phyloP scores from a whole-genome alignment of 805 yeast genomes.

The Candida railenensis region DNA sequence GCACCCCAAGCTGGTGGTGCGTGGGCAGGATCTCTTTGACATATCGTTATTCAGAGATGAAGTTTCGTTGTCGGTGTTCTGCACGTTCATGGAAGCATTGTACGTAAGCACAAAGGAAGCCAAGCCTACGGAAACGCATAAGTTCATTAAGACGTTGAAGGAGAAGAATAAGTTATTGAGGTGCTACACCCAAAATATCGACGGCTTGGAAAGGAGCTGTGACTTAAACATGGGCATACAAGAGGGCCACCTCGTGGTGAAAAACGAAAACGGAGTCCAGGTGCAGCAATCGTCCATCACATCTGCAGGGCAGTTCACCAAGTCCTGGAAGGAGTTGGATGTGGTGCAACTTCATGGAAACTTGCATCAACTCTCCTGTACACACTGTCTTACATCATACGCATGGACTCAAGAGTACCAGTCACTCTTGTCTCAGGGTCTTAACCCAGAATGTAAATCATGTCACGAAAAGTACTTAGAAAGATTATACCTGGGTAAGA shows the following conservation, averaged over 20 bases:
- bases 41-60: conserved; percentile 73
- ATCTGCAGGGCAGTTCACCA: conserved; percentile 19
- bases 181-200: conserved; percentile 95
- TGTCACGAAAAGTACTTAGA: conserved; percentile 60
- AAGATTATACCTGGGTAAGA: conserved; percentile 66
- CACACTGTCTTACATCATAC: conserved; percentile 57
- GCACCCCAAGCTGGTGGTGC: conserved; percentile 60
- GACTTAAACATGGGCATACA: conserved; percentile 62
- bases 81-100: conserved; percentile 83
- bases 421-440: conserved; percentile 53
- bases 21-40: conserved; percentile 91
- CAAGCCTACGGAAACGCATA: conserved; percentile 80
- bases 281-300: neutral
- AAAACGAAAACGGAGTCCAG: neutral
- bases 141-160: conserved; percentile 61
- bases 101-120: conserved; percentile 65
- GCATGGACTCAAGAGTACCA: conserved; percentile 62
- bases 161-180: conserved; percentile 67
- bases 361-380: conserved; percentile 72
- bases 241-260: conserved; percentile 16
- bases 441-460: conserved; percentile 71
- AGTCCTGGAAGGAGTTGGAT: conserved; percentile 62
- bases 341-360: conserved; percentile 93
- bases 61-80: conserved; percentile 67
- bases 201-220: conserved; percentile 72